Evolutionary conservation across 257 asterid species (phyloP), one percentile per base, ranked within the genome.

Genomic region (Solanum neorickii): DNA sequence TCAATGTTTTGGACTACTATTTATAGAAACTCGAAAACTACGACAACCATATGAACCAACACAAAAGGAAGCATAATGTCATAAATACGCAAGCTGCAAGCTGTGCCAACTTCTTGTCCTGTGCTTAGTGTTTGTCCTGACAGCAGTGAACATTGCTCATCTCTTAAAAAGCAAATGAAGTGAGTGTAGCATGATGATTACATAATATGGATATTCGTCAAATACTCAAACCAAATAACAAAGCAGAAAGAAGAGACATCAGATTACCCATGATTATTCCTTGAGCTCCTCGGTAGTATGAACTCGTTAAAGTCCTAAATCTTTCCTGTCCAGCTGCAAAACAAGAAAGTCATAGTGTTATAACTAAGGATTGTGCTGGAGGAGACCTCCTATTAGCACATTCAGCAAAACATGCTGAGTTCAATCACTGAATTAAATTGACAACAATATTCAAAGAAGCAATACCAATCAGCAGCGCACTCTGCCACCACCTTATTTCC

Each of bases 221-320:
- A n/a, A 33, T 33, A 33, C 35, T 33, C 35, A 3, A 33, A 68
- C 11, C 29, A 31, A 31, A 68, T 20, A 75, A 46, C 18, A 76
- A 33, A 33, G n/a, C 47, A 75, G 20, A 49, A 23, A 86, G 5
- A 37, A 23, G 29, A 18, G 76, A 62, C 66, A 18, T 88, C 65
- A 82, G 39, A 90, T 87, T 88, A 94, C 96, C 96, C 96, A 94
- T 92, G 60, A 93, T 89, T 46, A 94, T 84, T 92, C 95, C 95
- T 92, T 93, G 96, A 90, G 96, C 96, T 85, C 96, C 96, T 88
- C 96, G 88, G 91, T 94, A 94, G 75, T 94, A 94, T 35, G 96
- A 94, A 89, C 96, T 94, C 15, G 96, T 94, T 91, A 94, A 90
- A 84, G 96, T 93, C 90, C 96, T 89, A 88, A 93, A 93, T 84